phyloP scores from a whole-genome alignment of 495 filamentous ascomycete species.

The Lasiosphaeria hispida region DNA sequence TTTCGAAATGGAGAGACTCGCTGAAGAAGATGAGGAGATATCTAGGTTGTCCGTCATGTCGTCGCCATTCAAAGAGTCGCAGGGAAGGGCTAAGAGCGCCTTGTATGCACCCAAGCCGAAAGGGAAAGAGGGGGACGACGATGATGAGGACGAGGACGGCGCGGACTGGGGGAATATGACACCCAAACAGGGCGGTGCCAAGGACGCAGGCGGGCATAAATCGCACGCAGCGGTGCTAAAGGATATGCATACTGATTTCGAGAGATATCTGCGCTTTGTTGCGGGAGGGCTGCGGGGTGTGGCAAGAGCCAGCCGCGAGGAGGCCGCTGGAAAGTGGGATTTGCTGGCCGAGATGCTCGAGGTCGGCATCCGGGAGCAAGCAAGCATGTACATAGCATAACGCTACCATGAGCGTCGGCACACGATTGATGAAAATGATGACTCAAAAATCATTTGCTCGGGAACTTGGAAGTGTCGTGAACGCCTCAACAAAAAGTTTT shows the following conservation, averaged over 20 bases:
- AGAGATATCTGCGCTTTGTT: conserved; percentile 53
- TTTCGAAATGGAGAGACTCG: conserved; percentile 35
- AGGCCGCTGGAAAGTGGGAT: conserved; percentile 53
- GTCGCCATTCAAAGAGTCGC: conserved; percentile 20
- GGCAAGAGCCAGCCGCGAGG: conserved; percentile 55
- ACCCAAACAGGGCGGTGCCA: background rate
- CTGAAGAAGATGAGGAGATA: conserved; percentile 41
- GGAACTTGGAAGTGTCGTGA: background rate
- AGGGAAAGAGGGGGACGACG: conserved; percentile 23
- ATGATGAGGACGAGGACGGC: conserved; percentile 41
- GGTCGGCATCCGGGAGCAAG: conserved; percentile 37
- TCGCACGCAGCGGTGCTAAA: conserved; percentile 39
- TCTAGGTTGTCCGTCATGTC: conserved; percentile 32
- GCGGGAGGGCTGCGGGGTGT: conserved; percentile 54
- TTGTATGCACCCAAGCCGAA: conserved; percentile 2
- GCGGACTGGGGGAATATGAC: conserved; percentile 17
- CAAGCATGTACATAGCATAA: no score
- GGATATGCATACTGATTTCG: conserved; percentile 48
- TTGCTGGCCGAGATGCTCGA: conserved; percentile 59
- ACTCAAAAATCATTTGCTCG: background rate
- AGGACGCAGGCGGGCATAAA: conserved; percentile 23
- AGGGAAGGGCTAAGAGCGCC: conserved; percentile 9
- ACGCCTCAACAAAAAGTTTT: background rate
- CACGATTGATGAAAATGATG: background rate
- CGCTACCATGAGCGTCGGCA: background rate